Base-by-base conservation (phyloP, 495 filamentous ascomycete species). In the Letharia columbiana region DNA sequence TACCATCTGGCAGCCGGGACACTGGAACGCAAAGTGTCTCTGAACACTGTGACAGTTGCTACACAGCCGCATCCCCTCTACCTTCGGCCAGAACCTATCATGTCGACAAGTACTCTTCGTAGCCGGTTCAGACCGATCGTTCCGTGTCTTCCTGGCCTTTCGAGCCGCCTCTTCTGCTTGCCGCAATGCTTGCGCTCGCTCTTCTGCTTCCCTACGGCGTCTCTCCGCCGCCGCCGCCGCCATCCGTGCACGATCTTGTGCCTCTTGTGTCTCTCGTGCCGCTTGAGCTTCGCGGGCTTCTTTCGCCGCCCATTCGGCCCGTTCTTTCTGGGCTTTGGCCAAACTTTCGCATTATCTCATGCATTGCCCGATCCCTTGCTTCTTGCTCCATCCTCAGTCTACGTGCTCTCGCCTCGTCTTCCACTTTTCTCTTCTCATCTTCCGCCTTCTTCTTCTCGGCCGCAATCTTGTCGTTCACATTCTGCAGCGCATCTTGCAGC, bases 231-330 rank as follows among this genome's bases (percentile, higher is more conserved):
- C 50, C 35, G 62, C 50, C 41, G 39, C 65, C 37, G 35, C 33
- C 57, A 39, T 42, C 62, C 54, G 2, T 44, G 35, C 50, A 57
- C 50, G 40, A 42, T 68, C 66, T 42, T 50, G 56, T 35, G 49
- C 47, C 59, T 63, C 65, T 17, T 33, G 60, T 39, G 28, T 13
- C 61, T 67, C 33, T 23, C 65, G 60, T 33, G 37, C 33, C 18
- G 45, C 66, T 67, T 67, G 40, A 37, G 62, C 64, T 47, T 58
- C 56, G 28, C 64, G 64, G 35, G 47, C 62, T 47, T 61, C 54
- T 61, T 39, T n/a, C 11, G 62, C 63, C 1, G 37, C 52, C 40
- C 39, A 40, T n/a, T 44, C 40, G 35, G 49, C 54, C n/a, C n/a
- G 9, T 52, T 67, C 49, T 54, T 35, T 35, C 47, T 47, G 63